A percentile compares a stretch with the other conserved stretches of the same genome.
phyloP scores from a whole-genome alignment of 2,329 filamentous ascomycete species.

The Emericellopsis cladophorae region DNA sequence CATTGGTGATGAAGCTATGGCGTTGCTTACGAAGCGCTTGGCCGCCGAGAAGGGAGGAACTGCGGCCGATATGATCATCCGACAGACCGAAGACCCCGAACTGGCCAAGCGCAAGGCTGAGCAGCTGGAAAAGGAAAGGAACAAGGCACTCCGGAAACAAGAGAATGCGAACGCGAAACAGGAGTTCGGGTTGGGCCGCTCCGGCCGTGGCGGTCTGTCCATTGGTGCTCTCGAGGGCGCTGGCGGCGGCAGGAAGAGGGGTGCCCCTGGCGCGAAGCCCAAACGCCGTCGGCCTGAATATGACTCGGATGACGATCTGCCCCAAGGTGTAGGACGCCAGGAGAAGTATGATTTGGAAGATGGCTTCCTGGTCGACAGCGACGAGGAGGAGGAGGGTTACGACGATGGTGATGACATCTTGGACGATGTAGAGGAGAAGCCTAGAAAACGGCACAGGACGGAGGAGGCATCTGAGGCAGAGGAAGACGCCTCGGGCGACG shows the following conservation, averaged over 20 bases:
- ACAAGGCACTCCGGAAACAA: constrained; percentile 50
- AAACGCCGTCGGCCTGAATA: constrained; percentile 51
- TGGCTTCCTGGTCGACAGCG: constrained; percentile 64
- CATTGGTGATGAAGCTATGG: constrained; percentile 58
- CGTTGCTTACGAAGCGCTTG: constrained; percentile 54
- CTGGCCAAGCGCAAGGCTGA: constrained; percentile 63
- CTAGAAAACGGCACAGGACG: constrained; percentile 37
- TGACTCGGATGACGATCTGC: constrained; percentile 65
- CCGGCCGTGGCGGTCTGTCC: constrained; percentile 45
- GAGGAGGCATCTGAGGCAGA: constrained; percentile 30
- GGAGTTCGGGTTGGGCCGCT: constrained; percentile 40
- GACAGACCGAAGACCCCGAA: constrained; percentile 62
- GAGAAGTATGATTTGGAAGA: constrained; percentile 74
- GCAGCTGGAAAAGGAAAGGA: constrained; percentile 59
- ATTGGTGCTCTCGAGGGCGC: constrained; percentile 58
- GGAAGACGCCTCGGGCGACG: constrained; percentile 40
- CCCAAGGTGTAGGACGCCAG: constrained; percentile 45
- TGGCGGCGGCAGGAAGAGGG: constrained; percentile 41
- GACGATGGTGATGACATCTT: constrained; percentile 49
- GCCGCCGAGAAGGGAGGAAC: constrained; percentile 45
- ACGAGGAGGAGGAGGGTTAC: constrained; percentile 54
- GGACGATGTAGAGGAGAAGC: constrained; percentile 35
- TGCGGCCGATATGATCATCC: constrained; percentile 53
- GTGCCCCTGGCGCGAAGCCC: constrained; percentile 33
- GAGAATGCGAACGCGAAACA: constrained; percentile 57